These are phyloP conservation scores for Ganoderma lucidum DNA, from an alignment of 1,284 basidiomycete species.

Conservation along the genomic window DNA sequence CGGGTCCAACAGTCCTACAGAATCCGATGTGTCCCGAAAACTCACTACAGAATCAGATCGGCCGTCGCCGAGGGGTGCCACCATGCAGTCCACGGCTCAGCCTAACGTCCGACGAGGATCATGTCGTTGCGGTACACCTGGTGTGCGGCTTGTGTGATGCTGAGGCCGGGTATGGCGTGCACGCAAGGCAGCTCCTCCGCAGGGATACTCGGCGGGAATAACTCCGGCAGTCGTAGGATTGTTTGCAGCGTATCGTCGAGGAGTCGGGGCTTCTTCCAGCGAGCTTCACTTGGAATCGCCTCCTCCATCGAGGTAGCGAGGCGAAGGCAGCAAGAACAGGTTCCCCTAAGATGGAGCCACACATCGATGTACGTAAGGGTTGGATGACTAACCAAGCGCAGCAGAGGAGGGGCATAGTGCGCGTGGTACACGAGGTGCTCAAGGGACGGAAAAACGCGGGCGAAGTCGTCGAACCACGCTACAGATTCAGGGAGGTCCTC, in stretches of 20 bases:
- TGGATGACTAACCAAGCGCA: conserved; percentile 14
- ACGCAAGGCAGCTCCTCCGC: conserved; percentile 14
- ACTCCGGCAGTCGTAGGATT: conserved; percentile 7
- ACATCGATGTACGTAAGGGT: conserved; percentile 22
- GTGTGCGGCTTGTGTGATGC: conserved; percentile 15
- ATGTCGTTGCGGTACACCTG: conserved; percentile 18
- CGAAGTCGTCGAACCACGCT: conserved; percentile 6
- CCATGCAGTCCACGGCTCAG: not conserved
- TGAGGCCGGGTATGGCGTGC: conserved; percentile 13
- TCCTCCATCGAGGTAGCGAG: not conserved
- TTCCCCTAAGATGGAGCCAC: conserved; percentile 10
- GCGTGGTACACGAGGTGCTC: conserved; percentile 20
- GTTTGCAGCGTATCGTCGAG: conserved; percentile 18
- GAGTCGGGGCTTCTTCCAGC: conserved; percentile 25
- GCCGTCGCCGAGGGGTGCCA: not conserved
- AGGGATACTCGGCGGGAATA: conserved; percentile 19
- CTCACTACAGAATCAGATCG: not conserved
- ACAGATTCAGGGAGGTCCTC: not conserved
- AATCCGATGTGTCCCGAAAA: not conserved
- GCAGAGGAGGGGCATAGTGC: conserved; percentile 5
- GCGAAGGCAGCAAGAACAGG: not conserved
- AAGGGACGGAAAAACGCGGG: conserved; percentile 16
- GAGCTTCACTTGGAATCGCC: conserved; percentile 4
- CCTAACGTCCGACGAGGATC: no score
- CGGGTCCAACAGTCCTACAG: no score